Conservation (phyloP, 2,329 filamentous ascomycete genomes). For the Talaromyces atroroseus region DNA sequence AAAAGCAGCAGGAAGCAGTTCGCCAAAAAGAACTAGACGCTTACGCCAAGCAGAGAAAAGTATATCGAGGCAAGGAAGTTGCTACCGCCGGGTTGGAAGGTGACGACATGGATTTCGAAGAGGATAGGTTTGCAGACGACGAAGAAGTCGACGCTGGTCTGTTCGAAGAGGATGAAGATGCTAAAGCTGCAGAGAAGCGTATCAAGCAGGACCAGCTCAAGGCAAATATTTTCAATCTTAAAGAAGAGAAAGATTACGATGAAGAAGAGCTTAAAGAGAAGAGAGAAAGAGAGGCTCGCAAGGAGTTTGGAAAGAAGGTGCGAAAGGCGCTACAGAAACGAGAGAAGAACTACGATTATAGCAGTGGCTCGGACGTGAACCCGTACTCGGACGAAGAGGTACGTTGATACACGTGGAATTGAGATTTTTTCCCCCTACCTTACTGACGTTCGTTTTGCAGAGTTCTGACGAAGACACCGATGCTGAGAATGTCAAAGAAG, state of each 20-base stretch:
- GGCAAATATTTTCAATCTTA: conserved; percentile 77
- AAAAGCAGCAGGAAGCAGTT: conserved; percentile 48
- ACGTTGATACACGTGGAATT: conserved; percentile 18
- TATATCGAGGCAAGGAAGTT: conserved; percentile 42
- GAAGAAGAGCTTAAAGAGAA: conserved; percentile 61
- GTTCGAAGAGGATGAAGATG: conserved; percentile 78
- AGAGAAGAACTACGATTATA: conserved; percentile 83
- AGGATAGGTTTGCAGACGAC: conserved; percentile 77
- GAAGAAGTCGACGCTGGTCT: conserved; percentile 68
- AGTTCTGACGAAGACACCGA: conserved; percentile 58
- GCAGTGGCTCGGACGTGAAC: conserved; percentile 60
- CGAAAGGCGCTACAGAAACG: conserved; percentile 77
- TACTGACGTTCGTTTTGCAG: conserved; percentile 27
- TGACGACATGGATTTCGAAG: conserved; percentile 63
- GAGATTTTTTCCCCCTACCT: conserved; percentile 8
- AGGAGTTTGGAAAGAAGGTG: conserved; percentile 67
- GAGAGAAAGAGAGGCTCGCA: conserved; percentile 61
- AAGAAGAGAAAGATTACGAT: conserved; percentile 65
- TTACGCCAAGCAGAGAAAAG: conserved; percentile 44
- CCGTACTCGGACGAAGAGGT: conserved; percentile 52
- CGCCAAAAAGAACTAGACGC: conserved; percentile 56
- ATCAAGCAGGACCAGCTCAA: conserved; percentile 77
- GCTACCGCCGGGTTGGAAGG: conserved; percentile 51
- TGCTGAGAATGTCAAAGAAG: conserved; percentile 56
- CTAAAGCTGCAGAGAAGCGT: conserved; percentile 64